These are phyloP conservation scores for Zelopaecilomyces penicillatus DNA, from an alignment of 2,329 filamentous ascomycete species.

Conservation along the genomic window DNA sequence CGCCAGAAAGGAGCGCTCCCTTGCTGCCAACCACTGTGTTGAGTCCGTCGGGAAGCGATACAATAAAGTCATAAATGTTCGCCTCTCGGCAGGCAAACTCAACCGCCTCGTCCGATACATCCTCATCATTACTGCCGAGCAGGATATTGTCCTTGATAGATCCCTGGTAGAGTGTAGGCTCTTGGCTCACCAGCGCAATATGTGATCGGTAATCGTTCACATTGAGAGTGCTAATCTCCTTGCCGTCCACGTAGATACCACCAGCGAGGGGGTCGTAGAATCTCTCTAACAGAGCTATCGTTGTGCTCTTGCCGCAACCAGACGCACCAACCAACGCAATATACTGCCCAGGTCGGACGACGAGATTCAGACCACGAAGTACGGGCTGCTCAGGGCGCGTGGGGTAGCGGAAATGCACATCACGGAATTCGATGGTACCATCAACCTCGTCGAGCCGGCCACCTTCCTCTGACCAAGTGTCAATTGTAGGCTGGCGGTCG, in stretches of 20 bases:
- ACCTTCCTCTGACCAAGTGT: constrained; percentile 72
- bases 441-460: constrained; percentile 55
- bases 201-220: constrained; percentile 77
- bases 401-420: constrained; percentile 91
- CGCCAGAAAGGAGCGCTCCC: constrained; percentile 33
- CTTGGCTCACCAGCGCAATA: constrained; percentile 85
- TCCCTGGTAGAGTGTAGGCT: constrained; percentile 90
- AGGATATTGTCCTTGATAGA: constrained; percentile 86
- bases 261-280: constrained; percentile 88
- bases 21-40: constrained; percentile 9
- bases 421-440: constrained; percentile 78
- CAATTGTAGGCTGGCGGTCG: constrained; percentile 72
- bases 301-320: constrained; percentile 90
- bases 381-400: constrained; percentile 86
- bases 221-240: constrained; percentile 73
- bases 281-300: constrained; percentile 82
- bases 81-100: constrained; percentile 77
- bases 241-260: constrained; percentile 74
- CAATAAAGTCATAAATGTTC: constrained; percentile 88
- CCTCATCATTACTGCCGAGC: constrained; percentile 60
- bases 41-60: constrained; percentile 53
- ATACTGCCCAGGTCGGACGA: constrained; percentile 72
- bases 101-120: constrained; percentile 63
- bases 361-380: constrained; percentile 71
- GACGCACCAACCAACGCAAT: constrained; percentile 85